These are phyloP conservation scores for Fraxinus xanthoxyloides DNA, from an alignment of 305 asterid species.

Conservation along the genomic window DNA sequence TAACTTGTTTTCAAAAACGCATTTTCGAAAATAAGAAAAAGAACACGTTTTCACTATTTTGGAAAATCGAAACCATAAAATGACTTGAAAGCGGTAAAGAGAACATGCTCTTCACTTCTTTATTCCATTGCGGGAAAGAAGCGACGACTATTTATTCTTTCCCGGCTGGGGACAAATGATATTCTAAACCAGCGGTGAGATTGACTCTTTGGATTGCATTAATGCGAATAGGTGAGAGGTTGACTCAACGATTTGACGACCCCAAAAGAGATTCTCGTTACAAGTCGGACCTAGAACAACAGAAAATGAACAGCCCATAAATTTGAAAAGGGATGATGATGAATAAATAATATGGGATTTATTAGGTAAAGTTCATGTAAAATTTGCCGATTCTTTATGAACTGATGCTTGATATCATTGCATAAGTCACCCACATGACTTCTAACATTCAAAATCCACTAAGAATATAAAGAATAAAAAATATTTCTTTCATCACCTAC, in stretches of 20 bases:
- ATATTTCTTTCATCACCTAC: slow-evolving; percentile 4
- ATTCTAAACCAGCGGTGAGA: not conserved
- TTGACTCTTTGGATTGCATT: not conserved
- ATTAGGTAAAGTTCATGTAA: not conserved
- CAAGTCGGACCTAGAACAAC: not conserved
- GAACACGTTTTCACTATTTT: no score
- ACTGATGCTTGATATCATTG: slow-evolving; percentile 1
- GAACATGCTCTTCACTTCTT: no score
- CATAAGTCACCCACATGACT: slow-evolving; percentile 27
- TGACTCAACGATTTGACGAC: not conserved
- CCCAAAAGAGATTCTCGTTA: not conserved
- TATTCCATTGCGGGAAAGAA: not conserved
- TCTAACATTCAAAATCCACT: slow-evolving; percentile 16
- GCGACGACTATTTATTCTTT: not conserved
- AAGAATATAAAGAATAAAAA: not conserved
- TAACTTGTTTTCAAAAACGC: no score
- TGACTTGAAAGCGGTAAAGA: no score
- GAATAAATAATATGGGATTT: not conserved
- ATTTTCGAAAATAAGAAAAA: no score
- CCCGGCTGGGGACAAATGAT: not conserved
- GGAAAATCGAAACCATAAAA: no score
- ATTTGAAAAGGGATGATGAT: not conserved
- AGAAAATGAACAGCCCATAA: not conserved
- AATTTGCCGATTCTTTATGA: not conserved
- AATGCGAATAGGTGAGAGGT: not conserved